Evolutionary conservation across 495 filamentous ascomycete species (phyloP), one percentile per base, ranked within the genome.

Genomic region (Elasticomyces elasticus): DNA sequence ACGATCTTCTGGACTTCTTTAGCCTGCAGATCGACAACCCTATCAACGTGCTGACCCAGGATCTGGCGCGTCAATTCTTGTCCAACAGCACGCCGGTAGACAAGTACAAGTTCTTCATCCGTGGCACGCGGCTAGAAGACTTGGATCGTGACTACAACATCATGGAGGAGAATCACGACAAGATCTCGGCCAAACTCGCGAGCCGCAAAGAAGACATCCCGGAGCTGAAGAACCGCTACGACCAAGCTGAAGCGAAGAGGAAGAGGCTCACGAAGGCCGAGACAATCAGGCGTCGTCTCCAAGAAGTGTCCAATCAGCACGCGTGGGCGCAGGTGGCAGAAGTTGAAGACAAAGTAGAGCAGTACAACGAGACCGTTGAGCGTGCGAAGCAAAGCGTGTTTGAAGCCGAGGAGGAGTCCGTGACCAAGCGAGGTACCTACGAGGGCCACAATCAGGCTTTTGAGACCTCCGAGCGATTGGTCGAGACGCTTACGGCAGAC

Each of bases 71-170:
- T 15, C 85, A 94, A 54, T 99, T 99, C 64, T 76, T 99, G 9
- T 94, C 87, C 66, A 75, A 80, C 22, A 92, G 94, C 20, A 84
- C 77, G 20, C 78, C 89, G 4, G 69, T 74, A 4, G 81, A 91
- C 47, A 99, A 97, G 65, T 99, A 97, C 74, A 91, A 87, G 60
- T 95, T 95, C 60, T 99, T 97, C 64, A 80, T 95, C 50, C 88
- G 94, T 65, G 92, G 92, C 22, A 92, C 95, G 5, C 90, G 97
- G 64, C 74, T 99, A 1, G 87, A 96, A 64, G 82, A 89, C 60
- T 75, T 99, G 12, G 88, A 95, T 65, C 81, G 87, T 55, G 94
- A 97, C 62, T 99, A 99, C 67, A 75, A 80, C 41, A 67, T 94
- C 33, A 79, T 97, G 19, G 80, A 79, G 51, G 78, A 86, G 52